Evolutionary conservation across 768 basidiomycete species (phyloP).

Genomic region (Kondoa malvinella): DNA sequence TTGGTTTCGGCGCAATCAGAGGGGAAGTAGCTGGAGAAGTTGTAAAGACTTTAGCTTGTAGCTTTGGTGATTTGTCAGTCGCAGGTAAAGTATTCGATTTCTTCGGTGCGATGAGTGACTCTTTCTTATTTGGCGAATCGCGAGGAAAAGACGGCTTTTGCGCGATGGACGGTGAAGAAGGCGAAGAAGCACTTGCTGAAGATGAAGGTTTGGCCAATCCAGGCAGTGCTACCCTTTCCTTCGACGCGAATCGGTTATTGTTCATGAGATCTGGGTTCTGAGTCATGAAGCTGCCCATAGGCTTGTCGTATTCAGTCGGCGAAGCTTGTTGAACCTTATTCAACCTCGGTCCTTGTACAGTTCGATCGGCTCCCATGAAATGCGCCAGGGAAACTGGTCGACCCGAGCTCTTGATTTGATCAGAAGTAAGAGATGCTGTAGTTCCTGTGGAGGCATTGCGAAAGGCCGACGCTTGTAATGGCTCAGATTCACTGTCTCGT

Average conservation of each 20-base stretch:
- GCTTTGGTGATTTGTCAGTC: neutral
- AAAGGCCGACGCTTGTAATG: neutral
- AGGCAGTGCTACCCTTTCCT: constrained; percentile 12
- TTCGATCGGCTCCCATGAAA: constrained; percentile 14
- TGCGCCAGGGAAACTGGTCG: constrained; percentile 8
- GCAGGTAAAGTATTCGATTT: neutral
- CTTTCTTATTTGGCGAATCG: neutral
- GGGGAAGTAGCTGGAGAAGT: no score
- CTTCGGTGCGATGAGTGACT: neutral
- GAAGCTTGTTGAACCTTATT: constrained; percentile 10
- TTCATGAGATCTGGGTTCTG: constrained; percentile 9
- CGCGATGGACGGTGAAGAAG: neutral
- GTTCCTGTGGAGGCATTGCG: neutral
- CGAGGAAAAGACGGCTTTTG: neutral
- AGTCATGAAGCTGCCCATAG: constrained; percentile 10
- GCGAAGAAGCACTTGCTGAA: neutral
- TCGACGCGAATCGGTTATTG: neutral
- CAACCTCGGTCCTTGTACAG: constrained; percentile 9
- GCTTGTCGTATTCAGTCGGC: constrained; percentile 6
- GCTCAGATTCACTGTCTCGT: neutral
- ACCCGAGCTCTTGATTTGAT: neutral
- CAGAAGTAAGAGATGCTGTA: neutral
- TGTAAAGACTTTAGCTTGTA: no score
- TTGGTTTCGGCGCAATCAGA: no score
- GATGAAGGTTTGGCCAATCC: constrained; percentile 10